Percentiles rank a stretch among this genome's conserved stretches.
These are phyloP conservation scores for Forsythia viridissima DNA, from an alignment of 257 asterid genomes.

Conservation along the genomic window DNA sequence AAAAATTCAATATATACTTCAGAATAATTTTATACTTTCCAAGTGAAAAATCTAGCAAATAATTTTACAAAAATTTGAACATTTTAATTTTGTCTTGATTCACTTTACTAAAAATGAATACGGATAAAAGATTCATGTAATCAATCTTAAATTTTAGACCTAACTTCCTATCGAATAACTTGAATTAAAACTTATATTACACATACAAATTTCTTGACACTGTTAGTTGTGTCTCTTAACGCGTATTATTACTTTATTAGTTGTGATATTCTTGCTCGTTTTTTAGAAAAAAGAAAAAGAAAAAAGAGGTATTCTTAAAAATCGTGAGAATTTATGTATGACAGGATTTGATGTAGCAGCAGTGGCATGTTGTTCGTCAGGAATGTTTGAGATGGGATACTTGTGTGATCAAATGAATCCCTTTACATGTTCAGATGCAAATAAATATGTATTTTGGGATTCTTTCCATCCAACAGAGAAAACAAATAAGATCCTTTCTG, in stretches of 20 bases:
- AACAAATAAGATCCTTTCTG: slow-evolving; percentile 57
- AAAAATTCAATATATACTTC: neutral
- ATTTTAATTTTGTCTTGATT: too few species aligned
- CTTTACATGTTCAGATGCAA: slow-evolving; percentile 83
- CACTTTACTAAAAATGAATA: too few species aligned
- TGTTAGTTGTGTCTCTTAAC: neutral
- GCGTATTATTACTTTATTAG: neutral
- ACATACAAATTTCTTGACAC: too few species aligned
- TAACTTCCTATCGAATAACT: too few species aligned
- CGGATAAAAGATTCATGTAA: too few species aligned
- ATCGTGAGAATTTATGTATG: neutral
- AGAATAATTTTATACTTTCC: neutral
- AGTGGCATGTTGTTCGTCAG: slow-evolving; percentile 82
- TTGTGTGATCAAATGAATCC: slow-evolving; percentile 65
- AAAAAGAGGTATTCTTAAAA: neutral
- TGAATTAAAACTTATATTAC: too few species aligned
- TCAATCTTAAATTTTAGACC: too few species aligned
- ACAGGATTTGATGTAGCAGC: slow-evolving; percentile 72
- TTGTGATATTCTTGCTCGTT: neutral
- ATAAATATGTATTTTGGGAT: slow-evolving; percentile 81
- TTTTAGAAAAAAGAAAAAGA: too few species aligned
- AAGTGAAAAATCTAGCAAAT: too few species aligned
- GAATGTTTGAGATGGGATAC: slow-evolving; percentile 92
- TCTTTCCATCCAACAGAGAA: slow-evolving; percentile 85
- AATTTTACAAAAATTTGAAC: too few species aligned